A percentile compares a stretch with the other conserved stretches of the same genome.
These are phyloP conservation scores for Fusarium concolor DNA, from an alignment of 2,329 filamentous ascomycete species.

Conservation along the genomic window DNA sequence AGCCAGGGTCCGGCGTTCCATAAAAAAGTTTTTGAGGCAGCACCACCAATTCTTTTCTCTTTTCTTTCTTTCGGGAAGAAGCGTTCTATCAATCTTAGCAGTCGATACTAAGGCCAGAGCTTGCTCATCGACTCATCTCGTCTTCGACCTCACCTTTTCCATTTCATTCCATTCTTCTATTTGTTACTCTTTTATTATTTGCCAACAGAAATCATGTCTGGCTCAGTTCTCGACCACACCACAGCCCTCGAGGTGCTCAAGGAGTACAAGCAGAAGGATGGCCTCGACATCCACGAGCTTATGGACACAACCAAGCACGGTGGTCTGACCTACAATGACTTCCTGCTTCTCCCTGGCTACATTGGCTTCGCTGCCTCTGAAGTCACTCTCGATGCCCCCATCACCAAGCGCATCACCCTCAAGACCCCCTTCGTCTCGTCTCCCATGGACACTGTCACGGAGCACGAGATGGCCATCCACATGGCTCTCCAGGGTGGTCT, in stretches of 20 bases:
- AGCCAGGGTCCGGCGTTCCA: constrained; percentile 40
- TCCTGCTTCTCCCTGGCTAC: constrained; percentile 95
- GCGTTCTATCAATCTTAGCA: constrained; percentile 57
- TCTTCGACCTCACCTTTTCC: constrained; percentile 57
- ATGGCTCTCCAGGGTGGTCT: constrained; percentile 90
- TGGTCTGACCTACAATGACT: constrained; percentile 98
- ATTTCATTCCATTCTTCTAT: constrained; percentile 45
- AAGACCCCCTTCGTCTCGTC: constrained; percentile 98
- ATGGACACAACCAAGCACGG: constrained; percentile 93
- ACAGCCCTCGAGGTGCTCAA: constrained; percentile 84
- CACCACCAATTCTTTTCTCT: constrained; percentile 52
- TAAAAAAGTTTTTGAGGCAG: constrained; percentile 57
- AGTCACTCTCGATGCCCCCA: constrained; percentile 86
- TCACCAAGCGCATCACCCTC: constrained; percentile 94
- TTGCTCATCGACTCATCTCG: constrained; percentile 49
- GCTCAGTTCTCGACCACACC: constrained; percentile 75
- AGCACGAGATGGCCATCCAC: constrained; percentile 99
- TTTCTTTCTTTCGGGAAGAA: constrained; percentile 66
- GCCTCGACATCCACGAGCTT: constrained; percentile 85
- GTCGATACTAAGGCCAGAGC: constrained; percentile 49
- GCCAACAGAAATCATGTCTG: constrained; percentile 70
- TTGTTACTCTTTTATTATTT: constrained; percentile 27
- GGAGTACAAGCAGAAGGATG: constrained; percentile 84
- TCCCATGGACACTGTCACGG: constrained; percentile 99
- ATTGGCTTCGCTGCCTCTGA: constrained; percentile 96